Conservation (phyloP, 2,329 filamentous ascomycete genomes). For the Tolypocladium cylindrosporum region DNA sequence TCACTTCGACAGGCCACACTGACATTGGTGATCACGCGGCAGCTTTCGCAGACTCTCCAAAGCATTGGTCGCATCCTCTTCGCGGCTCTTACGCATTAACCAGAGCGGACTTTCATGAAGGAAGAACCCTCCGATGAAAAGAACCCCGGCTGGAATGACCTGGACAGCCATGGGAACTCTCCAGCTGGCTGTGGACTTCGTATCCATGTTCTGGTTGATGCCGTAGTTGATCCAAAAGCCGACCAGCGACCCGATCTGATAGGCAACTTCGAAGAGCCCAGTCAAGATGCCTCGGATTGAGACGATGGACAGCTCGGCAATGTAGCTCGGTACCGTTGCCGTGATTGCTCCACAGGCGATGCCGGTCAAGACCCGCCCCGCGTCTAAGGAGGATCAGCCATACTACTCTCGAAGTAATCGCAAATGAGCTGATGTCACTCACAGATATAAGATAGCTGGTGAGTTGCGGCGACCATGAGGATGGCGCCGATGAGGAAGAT, state of each 20-base stretch:
- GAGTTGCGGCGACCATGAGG: conserved; percentile 29
- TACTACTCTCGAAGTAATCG: background rate
- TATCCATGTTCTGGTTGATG: conserved; percentile 28
- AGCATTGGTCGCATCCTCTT: conserved; percentile 20
- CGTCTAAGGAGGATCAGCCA: conserved; percentile 27
- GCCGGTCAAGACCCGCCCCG: conserved; percentile 46
- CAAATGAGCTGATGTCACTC: background rate
- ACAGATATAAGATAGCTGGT: conserved; percentile 34
- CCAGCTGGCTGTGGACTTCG: conserved; percentile 26
- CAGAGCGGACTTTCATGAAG: conserved; percentile 31
- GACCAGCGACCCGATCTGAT: conserved; percentile 40
- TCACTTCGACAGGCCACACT: too few relatives aligned
- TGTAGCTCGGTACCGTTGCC: conserved; percentile 52
- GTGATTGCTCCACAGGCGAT: conserved; percentile 47
- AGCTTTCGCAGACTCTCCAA: conserved; percentile 32
- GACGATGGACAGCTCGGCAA: conserved; percentile 50
- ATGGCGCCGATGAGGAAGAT: conserved; percentile 34
- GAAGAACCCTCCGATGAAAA: conserved; percentile 34
- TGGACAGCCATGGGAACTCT: conserved; percentile 37
- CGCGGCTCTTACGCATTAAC: conserved; percentile 22
- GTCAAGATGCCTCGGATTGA: conserved; percentile 48
- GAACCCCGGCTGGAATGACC: conserved; percentile 31
- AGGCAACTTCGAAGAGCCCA: conserved; percentile 41
- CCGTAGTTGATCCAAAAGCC: conserved; percentile 43
- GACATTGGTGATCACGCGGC: conserved; percentile 23